Conservation (phyloP, 768 basidiomycete species). For the Collybia sordida region DNA sequence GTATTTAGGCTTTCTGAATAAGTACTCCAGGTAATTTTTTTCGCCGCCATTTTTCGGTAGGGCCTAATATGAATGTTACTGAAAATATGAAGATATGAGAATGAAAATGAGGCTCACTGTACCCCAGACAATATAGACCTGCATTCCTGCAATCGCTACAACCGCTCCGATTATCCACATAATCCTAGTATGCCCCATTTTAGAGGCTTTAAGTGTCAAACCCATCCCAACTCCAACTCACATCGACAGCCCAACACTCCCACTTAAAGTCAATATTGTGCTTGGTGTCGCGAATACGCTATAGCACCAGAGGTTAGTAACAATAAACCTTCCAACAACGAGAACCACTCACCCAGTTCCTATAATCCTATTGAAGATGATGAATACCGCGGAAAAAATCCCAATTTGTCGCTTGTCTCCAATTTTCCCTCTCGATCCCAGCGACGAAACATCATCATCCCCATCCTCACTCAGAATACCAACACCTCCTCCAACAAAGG, state of each 20-base stretch:
- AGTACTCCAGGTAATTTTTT: constrained; percentile 68
- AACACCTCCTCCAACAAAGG: neutral
- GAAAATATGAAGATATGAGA: neutral
- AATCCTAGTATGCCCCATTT: constrained; percentile 18
- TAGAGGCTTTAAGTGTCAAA: neutral
- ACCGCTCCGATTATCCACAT: constrained; percentile 44
- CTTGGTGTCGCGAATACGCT: constrained; percentile 43
- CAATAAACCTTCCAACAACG: neutral
- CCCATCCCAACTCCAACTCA: constrained; percentile 10
- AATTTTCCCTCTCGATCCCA: neutral
- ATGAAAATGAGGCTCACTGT: constrained; percentile 20
- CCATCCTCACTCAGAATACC: neutral
- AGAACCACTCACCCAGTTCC: constrained; percentile 36
- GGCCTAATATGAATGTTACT: neutral
- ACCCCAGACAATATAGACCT: constrained; percentile 41
- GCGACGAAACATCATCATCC: too few relatives aligned
- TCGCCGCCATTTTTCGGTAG: constrained; percentile 48
- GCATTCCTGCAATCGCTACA: constrained; percentile 38
- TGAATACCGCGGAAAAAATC: constrained; percentile 34
- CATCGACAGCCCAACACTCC: constrained; percentile 41
- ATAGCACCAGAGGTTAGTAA: neutral
- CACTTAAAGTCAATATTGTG: constrained; percentile 34
- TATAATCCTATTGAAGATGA: constrained; percentile 44
- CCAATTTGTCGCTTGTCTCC: constrained; percentile 19
- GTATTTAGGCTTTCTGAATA: constrained; percentile 55